A percentile compares a stretch with the other conserved stretches of the same genome.
These are phyloP conservation scores for Paraphoma sp. DNA, from an alignment of 2,329 filamentous ascomycete species.

Conservation along the genomic window DNA sequence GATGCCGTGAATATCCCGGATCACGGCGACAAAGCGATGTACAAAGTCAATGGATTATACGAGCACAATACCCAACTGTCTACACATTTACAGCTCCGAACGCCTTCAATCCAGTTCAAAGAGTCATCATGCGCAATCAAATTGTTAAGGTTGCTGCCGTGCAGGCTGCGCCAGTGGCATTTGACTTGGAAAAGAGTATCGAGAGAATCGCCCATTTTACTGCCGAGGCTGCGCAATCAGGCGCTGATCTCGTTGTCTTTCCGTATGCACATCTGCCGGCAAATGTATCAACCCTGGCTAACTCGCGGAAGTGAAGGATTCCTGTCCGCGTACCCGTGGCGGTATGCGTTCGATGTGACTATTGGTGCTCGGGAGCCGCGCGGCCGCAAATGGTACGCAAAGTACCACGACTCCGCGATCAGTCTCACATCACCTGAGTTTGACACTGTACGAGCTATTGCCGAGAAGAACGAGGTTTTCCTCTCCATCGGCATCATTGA, in stretches of 20 bases:
- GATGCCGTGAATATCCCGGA: too few relatives aligned
- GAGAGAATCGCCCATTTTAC: constrained; percentile 5
- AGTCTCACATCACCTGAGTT: constrained; percentile 50
- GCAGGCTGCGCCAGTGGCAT: constrained; percentile 51
- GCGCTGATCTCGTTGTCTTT: constrained; percentile 52
- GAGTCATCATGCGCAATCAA: not conserved
- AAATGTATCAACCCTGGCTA: not conserved
- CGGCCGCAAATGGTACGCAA: constrained; percentile 53
- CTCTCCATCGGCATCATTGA: constrained; percentile 52
- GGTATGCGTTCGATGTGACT: constrained; percentile 53
- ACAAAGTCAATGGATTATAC: too few relatives aligned
- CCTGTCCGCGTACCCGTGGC: constrained; percentile 53
- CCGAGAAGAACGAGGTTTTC: constrained; percentile 44
- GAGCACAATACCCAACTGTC: not conserved
- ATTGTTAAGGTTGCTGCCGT: constrained; percentile 49
- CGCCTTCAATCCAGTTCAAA: not conserved
- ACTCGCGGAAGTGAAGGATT: constrained; percentile 46
- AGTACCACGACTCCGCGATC: constrained; percentile 50
- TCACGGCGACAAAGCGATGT: too few relatives aligned
- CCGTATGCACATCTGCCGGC: constrained; percentile 38
- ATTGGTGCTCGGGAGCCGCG: constrained; percentile 50
- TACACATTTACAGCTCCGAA: not conserved
- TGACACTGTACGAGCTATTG: constrained; percentile 42
- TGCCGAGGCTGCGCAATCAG: constrained; percentile 38
- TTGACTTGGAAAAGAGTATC: constrained; percentile 48